Conservation (phyloP, 768 basidiomycete genomes). For the Hortiboletus flavorubellus region DNA sequence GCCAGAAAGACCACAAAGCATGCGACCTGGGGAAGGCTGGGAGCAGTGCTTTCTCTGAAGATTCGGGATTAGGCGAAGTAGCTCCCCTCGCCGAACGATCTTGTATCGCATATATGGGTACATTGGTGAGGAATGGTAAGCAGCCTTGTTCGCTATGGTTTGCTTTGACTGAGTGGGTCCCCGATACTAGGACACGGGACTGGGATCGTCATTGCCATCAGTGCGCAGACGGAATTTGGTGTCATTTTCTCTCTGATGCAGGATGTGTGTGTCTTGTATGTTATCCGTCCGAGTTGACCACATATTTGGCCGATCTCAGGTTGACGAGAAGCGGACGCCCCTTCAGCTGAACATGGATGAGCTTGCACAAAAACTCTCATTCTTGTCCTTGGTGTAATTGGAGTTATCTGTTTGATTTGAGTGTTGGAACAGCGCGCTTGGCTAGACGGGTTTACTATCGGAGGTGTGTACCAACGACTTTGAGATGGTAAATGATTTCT, state of each 20-base stretch:
- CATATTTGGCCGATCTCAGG: slow-evolving; percentile 26
- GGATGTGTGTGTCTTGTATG: slow-evolving; percentile 52
- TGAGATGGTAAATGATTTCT: not conserved
- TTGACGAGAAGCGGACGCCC: slow-evolving; percentile 89
- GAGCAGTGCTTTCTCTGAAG: slow-evolving; percentile 6
- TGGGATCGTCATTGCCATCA: slow-evolving; percentile 85
- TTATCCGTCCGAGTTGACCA: not conserved
- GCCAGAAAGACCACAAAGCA: slow-evolving; percentile 59
- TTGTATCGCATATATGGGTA: slow-evolving; percentile 95
- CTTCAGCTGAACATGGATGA: slow-evolving; percentile 96
- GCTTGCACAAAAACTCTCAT: slow-evolving; percentile 86
- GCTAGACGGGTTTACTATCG: slow-evolving; percentile 99
- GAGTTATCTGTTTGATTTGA: slow-evolving; percentile 88
- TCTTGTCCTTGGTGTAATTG: slow-evolving; percentile 94
- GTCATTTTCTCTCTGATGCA: slow-evolving; percentile 99
- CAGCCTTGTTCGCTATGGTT: not conserved
- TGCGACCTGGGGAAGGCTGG: slow-evolving; percentile 44
- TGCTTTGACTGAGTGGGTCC: slow-evolving; percentile 1
- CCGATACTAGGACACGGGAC: slow-evolving; percentile 62
- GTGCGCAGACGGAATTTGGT: slow-evolving; percentile 89
- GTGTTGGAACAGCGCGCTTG: slow-evolving; percentile 81
- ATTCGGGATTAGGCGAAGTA: slow-evolving; percentile 37
- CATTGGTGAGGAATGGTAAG: slow-evolving; percentile 83
- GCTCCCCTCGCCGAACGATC: slow-evolving; percentile 76
- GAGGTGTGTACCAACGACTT: slow-evolving; percentile 53